A percentile compares a stretch with the other conserved stretches of the same genome.
Evolutionary conservation across 306 rosid species (phyloP).

Genomic region (Rosa lucieae): DNA sequence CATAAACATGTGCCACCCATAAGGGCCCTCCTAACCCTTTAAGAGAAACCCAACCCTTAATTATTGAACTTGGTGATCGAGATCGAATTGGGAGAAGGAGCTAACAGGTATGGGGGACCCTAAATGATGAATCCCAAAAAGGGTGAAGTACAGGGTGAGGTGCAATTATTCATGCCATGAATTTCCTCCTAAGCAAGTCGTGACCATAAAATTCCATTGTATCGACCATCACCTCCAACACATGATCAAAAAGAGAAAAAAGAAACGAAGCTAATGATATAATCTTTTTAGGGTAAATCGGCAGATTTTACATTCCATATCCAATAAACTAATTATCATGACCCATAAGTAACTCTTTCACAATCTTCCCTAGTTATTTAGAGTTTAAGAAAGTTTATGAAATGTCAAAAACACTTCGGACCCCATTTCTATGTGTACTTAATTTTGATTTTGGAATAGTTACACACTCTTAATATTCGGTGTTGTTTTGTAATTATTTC

Average conservation of each 20-base stretch:
- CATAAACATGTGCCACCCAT: conserved; percentile 51
- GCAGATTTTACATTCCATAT: neutral
- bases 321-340: neutral
- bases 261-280: neutral
- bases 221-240: conserved; percentile 1
- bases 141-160: conserved; percentile 52
- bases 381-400: too few species aligned
- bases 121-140: conserved; percentile 54
- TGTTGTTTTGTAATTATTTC: neutral
- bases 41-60: conserved; percentile 37
- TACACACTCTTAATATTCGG: too few species aligned
- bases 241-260: neutral
- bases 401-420: too few species aligned
- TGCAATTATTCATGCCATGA: conserved; percentile 68
- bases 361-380: neutral
- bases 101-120: conserved; percentile 45
- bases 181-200: conserved; percentile 48
- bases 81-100: conserved; percentile 15
- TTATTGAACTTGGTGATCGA: conserved; percentile 43
- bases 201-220: neutral
- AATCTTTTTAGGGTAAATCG: neutral
- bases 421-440: too few species aligned
- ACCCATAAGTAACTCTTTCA: neutral
- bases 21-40: conserved; percentile 39
- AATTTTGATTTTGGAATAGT: too few species aligned